Evolutionary conservation across 768 basidiomycete genomes (phyloP).

Genomic region (Boletus edulis): DNA sequence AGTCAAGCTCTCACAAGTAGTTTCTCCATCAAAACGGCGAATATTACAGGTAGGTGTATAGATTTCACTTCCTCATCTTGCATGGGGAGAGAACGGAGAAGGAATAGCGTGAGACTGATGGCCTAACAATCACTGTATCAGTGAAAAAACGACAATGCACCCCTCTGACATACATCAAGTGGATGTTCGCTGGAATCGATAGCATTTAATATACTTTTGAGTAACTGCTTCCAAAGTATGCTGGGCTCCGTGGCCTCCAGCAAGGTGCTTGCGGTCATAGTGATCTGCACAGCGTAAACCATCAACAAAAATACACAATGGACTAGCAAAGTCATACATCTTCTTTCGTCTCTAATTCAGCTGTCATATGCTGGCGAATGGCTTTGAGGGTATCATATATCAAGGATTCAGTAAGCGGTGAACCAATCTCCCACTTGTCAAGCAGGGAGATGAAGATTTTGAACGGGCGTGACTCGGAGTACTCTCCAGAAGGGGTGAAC

Average conservation of each 20-base stretch:
- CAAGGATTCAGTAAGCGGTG: constrained; percentile 70
- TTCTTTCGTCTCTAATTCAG: constrained; percentile 50
- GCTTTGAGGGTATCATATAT: constrained; percentile 79
- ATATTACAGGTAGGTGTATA: constrained; percentile 78
- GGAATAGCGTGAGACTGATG: constrained; percentile 65
- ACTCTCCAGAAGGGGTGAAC: constrained; percentile 66
- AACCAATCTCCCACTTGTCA: constrained; percentile 97
- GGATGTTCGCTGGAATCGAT: constrained; percentile 42
- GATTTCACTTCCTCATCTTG: constrained; percentile 87
- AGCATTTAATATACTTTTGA: constrained; percentile 54
- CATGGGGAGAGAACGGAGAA: constrained; percentile 66
- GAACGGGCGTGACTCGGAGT: constrained; percentile 83
- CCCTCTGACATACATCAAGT: constrained; percentile 44
- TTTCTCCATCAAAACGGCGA: constrained; percentile 63
- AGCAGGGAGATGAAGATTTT: constrained; percentile 93
- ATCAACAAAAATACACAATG: background rate
- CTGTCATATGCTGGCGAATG: constrained; percentile 54
- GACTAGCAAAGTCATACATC: constrained; percentile 47
- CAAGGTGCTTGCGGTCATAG: constrained; percentile 81
- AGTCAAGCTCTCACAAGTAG: constrained; percentile 49
- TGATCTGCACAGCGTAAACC: constrained; percentile 42
- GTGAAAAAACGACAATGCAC: background rate
- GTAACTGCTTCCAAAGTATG: constrained; percentile 79
- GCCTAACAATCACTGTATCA: constrained; percentile 41
- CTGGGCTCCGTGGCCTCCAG: constrained; percentile 93